Base-by-base conservation (phyloP, 495 filamentous ascomycete genomes). In the Penicillium fimorum region DNA sequence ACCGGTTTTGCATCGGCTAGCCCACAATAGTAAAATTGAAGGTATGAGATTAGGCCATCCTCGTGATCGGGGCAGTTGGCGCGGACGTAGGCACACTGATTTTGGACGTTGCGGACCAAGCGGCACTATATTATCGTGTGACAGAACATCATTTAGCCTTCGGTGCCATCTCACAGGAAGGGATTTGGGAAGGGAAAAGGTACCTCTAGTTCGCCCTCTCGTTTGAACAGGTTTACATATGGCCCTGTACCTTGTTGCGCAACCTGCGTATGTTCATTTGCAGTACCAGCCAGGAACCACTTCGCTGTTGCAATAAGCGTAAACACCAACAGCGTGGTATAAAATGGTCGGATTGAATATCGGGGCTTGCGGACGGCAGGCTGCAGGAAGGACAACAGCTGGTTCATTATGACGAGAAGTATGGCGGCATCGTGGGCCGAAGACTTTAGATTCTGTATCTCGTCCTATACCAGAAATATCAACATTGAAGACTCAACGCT, bases 1-100 rank as follows among this genome's bases (percentile, higher is more conserved):
- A 96, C 47, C 3, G 86, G 84, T 63, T 90, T 82, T n/a, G 76
- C 85, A 58, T 85, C 70, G 47, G 78, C 80, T 24, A 95, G 74
- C 27, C 76, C 73, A 78, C 95, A 99, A 69, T 97, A 99, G 74
- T 96, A 97, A 33, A 99, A 80, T 13, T 84, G 80, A 15, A 99
- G 82, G 71, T 97, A 97, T 47, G 92, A 88, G 44, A 96, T 72
- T 37, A 97, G 77, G 33, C 93, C 94, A 51, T 92, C 88, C 72
- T 96, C 88, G 68, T 96, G 90, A 65, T 95, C 91, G 15, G 80
- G 77, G 65, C 95, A 99, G 69, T 97, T 88, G 45, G 74, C 77
- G 53, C 77, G 81, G 53, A 97, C 81, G 71, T 92, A 99, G 53
- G 85, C 85, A 76, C 95, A 99, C 75, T 96, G 84, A 70, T 97